phyloP scores from a whole-genome alignment of 148 eudicot genomes.

The Rhododendron vialii region DNA sequence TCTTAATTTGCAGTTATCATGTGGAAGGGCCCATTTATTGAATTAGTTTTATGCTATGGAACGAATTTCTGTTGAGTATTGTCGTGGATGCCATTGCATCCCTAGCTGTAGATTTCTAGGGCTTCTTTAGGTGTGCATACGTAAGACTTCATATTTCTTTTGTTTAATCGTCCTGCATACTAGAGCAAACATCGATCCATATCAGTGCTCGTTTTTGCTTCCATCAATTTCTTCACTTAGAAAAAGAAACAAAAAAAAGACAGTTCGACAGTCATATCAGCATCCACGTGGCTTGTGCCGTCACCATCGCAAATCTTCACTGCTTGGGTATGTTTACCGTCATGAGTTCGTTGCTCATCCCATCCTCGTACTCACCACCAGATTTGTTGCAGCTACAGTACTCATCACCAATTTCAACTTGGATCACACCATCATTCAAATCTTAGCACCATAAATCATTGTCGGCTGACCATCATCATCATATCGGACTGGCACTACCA shows the following conservation, averaged over 20 bases:
- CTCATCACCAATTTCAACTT: background rate
- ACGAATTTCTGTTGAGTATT: background rate
- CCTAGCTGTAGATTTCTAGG: background rate
- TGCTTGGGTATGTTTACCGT: background rate
- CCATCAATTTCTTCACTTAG: background rate
- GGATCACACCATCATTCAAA: background rate
- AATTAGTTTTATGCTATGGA: background rate
- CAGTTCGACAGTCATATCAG: background rate
- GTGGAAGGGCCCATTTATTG: too few species aligned
- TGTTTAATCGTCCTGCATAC: background rate
- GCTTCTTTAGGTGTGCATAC: too few species aligned
- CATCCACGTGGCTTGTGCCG: background rate
- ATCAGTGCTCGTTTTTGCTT: background rate
- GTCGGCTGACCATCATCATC: background rate
- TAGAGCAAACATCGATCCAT: background rate
- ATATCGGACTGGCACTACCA: background rate
- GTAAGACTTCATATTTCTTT: background rate
- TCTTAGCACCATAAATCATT: background rate
- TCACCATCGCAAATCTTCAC: background rate
- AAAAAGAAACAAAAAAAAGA: background rate
- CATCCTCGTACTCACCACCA: background rate
- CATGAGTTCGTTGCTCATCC: background rate
- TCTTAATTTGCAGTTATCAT: background rate
- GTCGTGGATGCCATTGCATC: background rate
- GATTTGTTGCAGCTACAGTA: background rate